These are phyloP conservation scores for Aschersonia sp. DNA, from an alignment of 2,329 filamentous ascomycete genomes.

Conservation along the genomic window DNA sequence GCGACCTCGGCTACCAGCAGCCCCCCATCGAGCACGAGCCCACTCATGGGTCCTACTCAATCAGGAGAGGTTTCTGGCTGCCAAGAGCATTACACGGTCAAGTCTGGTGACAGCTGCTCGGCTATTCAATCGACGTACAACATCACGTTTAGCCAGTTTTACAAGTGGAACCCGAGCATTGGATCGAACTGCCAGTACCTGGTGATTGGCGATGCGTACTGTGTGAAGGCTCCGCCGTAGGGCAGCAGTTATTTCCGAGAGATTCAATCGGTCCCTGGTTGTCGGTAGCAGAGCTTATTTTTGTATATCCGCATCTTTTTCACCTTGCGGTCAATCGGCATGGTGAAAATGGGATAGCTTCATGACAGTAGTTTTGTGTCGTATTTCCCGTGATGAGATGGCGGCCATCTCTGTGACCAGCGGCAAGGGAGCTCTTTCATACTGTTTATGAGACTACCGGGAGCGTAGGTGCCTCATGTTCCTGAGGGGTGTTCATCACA, in stretches of 20 bases:
- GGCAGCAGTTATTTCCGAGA: background rate
- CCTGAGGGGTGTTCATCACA: background rate
- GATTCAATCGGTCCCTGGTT: background rate
- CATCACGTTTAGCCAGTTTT: background rate
- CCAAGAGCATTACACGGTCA: background rate
- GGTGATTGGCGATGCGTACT: background rate
- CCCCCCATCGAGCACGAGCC: background rate
- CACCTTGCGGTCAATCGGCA: background rate
- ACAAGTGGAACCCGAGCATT: background rate
- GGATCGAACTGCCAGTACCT: background rate
- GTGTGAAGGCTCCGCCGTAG: background rate
- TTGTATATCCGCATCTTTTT: background rate
- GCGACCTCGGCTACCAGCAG: background rate
- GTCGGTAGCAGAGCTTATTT: background rate
- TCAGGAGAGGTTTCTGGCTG: background rate
- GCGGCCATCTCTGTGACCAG: background rate
- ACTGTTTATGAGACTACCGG: background rate
- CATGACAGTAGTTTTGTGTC: background rate
- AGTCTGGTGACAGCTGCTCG: background rate
- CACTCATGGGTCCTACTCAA: background rate
- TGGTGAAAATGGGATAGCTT: background rate
- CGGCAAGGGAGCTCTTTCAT: background rate
- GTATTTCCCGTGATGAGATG: background rate
- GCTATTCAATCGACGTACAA: background rate
- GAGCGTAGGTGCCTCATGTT: background rate